A percentile compares a stretch with the other conserved stretches of the same genome.
Conservation (phyloP, 345 rosid genomes). For the Kernera saxatilis region DNA sequence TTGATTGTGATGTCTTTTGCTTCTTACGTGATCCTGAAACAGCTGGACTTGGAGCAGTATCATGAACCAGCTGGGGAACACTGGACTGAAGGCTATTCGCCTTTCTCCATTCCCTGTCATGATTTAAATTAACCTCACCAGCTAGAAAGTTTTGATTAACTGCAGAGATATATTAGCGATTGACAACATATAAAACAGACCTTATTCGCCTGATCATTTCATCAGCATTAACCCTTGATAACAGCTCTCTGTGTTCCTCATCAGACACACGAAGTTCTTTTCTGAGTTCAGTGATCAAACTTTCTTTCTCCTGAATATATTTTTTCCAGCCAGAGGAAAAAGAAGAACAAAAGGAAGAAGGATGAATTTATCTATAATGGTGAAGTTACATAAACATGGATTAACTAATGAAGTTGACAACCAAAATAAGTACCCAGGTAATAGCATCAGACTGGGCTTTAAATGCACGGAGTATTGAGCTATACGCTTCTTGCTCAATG, state of each 20-base stretch:
- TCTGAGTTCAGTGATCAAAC: constrained; percentile 92
- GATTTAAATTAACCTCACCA: background rate
- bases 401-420: background rate
- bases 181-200: constrained; percentile 36
- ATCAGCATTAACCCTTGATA: constrained; percentile 84
- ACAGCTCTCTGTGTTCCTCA: constrained; percentile 86
- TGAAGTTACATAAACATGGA: constrained; percentile 2
- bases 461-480: constrained; percentile 85
- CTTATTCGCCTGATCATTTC: constrained; percentile 78
- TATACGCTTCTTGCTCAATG: constrained; percentile 92
- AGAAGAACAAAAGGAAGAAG: background rate
- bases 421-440: constrained; percentile 66
- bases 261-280: constrained; percentile 95
- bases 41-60: constrained; percentile 69
- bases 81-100: constrained; percentile 58
- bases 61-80: constrained; percentile 59
- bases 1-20: constrained; percentile 73
- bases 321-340: background rate
- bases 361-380: background rate
- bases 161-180: background rate
- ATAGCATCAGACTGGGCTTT: constrained; percentile 98
- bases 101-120: constrained; percentile 90
- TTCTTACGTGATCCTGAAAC: constrained; percentile 88
- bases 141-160: background rate
- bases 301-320: constrained; percentile 74